Base-by-base conservation (phyloP, 148 eudicot genomes). In the Cornus suecica region DNA sequence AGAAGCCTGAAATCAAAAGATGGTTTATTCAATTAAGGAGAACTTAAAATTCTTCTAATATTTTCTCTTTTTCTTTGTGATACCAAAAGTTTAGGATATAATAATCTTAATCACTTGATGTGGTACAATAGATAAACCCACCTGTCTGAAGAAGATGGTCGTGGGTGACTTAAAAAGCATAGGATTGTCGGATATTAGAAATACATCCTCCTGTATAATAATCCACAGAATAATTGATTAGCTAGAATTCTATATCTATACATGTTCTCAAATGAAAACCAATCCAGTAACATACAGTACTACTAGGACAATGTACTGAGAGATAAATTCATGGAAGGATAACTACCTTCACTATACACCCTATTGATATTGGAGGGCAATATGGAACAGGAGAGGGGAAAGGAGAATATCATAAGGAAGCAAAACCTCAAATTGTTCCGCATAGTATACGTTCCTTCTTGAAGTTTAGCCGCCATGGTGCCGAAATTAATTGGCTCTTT, bases 401-500 rank as follows among this genome's bases (percentile, higher is more conserved):
- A 15, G 25, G 3, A 37, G 16, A 24, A 25, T 37, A 26, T 20
- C 10, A 76, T 10, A 24, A 68, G n/a, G 70, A 31, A 27, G 56
- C 71, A n/a, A 67, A 72, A 82, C 85, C 85, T 82, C 79, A 27
- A 82, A 75, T 66, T 75, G 82, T 61, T 82, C 79, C 74, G 48
- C 67, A 66, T 58, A 7, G 27, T 34, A 65, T 82, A 82, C 28
- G 45, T 37, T 58, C 76, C 77, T 24, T 73, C 73, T n/a, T 79
- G 68, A 22, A 82, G 82, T 75, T 84, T 84, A 54, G 75, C 78
- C 77, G 84, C 73, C 74, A 84, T 78, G 3, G 87, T 84, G 37
- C 80, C 76, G 34, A 84, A 81, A 77, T 84, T 84, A 84, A 84
- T 84, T 37, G 87, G 87, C 14, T 84, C 28, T 37, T 72, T 25